Conservation (phyloP, 306 rosid genomes). For the Pterocarpus santalinus region DNA sequence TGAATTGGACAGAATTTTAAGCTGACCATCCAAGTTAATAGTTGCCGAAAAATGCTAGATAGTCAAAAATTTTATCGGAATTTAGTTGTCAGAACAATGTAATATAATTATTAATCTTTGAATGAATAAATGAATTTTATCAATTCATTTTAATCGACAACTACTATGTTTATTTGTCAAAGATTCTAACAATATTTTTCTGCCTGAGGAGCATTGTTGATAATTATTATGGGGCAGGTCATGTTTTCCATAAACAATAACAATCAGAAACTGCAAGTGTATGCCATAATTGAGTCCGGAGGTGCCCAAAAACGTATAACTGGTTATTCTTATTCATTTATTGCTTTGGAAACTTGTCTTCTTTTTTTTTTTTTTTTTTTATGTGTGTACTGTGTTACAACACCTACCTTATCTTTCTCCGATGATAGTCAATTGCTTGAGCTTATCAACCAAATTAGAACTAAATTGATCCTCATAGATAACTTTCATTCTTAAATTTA, state of each 20-base stretch:
- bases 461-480: not conserved
- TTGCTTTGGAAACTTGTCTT: conserved; percentile 45
- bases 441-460: conserved; percentile 23
- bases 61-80: too few species aligned
- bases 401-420: not conserved
- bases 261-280: conserved; percentile 50
- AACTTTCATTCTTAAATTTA: conserved; percentile 8
- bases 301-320: conserved; percentile 47
- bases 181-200: too few species aligned
- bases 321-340: conserved; percentile 59
- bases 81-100: too few species aligned
- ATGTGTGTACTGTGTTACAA: not conserved
- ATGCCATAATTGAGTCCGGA: conserved; percentile 53
- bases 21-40: conserved; percentile 21
- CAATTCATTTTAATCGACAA: too few species aligned
- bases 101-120: too few species aligned
- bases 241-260: conserved; percentile 61
- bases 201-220: not conserved
- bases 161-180: too few species aligned
- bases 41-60: too few species aligned
- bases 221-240: conserved; percentile 43
- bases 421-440: conserved; percentile 13
- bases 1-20: conserved; percentile 45
- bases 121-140: too few species aligned
- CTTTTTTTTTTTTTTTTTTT: conserved; percentile 50